Evolutionary conservation across 2,329 filamentous ascomycete species (phyloP), one percentile per base, ranked within the genome.

Genomic region (Zymoseptoria crescenta): DNA sequence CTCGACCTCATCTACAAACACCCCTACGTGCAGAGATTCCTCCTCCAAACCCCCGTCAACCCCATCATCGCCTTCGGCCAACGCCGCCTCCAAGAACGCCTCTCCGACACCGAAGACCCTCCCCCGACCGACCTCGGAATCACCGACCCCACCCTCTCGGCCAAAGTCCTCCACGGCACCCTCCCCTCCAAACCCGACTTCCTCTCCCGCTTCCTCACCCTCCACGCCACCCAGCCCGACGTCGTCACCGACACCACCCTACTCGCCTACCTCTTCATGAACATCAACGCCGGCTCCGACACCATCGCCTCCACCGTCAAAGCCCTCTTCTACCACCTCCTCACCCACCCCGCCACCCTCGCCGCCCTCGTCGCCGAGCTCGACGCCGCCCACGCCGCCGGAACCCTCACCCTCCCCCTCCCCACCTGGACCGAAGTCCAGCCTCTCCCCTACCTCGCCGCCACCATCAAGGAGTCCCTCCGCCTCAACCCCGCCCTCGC

Each of bases 101-200:
- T 68, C 19, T 54, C 61, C 8, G 57, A 57, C 50, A 55, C 55
- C 24, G 62, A 63, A 13, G 55, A 66, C 8, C 20, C 27, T 53
- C 9, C 10, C n/a, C 21, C 16, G 8, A 35, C 19, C 16, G 51
- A 45, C 51, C 55, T 59, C 30, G 54, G 54, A 10, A 52, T 65
- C 20, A 52, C 56, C 1, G 66, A 68, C 29, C 59, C 65, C 8
- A 49, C 49, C 8, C 54, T 68, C 8, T 52, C 50, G 8, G 61
- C 57, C 20, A 68, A 67, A 50, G 65, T 68, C 10, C 50, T 67
- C 9, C 60, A 67, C 27, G 64, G 62, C 28, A 64, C 59, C n/a
- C 30, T 62, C n/a, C 64, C 61, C 30, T 65, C 59, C 64, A 68
- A 68, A 50, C 64, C 64, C 8, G 67, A 70, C 59, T 70, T 70